phyloP scores from a whole-genome alignment of 768 basidiomycete species.

The Pholiota conissans region DNA sequence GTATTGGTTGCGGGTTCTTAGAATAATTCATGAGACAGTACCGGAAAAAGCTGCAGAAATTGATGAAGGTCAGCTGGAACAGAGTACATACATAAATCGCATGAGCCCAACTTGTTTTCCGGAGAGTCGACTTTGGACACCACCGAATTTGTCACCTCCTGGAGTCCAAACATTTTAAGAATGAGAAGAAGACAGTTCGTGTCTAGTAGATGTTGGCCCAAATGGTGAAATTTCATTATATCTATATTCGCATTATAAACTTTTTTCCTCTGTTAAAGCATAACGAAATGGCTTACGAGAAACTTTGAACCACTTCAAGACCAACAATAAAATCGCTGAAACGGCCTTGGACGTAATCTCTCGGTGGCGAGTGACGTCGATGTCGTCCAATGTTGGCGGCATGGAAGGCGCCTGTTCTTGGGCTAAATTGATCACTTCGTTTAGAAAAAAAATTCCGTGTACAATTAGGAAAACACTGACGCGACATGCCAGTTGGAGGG shows the following conservation, averaged over 20 bases:
- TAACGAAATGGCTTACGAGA: constrained; percentile 74
- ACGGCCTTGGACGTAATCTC: constrained; percentile 98
- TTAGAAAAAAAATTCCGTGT: neutral
- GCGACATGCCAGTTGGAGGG: constrained; percentile 68
- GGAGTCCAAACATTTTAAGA: constrained; percentile 97
- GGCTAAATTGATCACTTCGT: constrained; percentile 32
- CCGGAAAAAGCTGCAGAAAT: constrained; percentile 82
- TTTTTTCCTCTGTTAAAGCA: neutral
- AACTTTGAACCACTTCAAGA: constrained; percentile 98
- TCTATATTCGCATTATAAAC: constrained; percentile 45
- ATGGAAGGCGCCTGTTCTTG: constrained; percentile 63
- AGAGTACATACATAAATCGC: neutral
- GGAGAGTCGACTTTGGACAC: constrained; percentile 87
- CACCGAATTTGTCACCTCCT: constrained; percentile 84
- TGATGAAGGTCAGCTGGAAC: neutral
- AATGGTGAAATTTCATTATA: constrained; percentile 97
- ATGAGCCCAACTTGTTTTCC: constrained; percentile 66
- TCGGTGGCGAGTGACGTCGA: constrained; percentile 91
- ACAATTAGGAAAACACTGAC: constrained; percentile 36
- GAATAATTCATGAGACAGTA: constrained; percentile 85
- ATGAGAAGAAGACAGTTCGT: constrained; percentile 93
- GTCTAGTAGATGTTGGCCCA: constrained; percentile 93
- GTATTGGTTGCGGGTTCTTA: constrained; percentile 54
- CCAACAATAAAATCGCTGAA: constrained; percentile 87
- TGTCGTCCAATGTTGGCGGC: constrained; percentile 83